A percentile compares a stretch with the other conserved stretches of the same genome.
Evolutionary conservation across 805 yeast species (phyloP).

Genomic region (Ogataea populi-albae): DNA sequence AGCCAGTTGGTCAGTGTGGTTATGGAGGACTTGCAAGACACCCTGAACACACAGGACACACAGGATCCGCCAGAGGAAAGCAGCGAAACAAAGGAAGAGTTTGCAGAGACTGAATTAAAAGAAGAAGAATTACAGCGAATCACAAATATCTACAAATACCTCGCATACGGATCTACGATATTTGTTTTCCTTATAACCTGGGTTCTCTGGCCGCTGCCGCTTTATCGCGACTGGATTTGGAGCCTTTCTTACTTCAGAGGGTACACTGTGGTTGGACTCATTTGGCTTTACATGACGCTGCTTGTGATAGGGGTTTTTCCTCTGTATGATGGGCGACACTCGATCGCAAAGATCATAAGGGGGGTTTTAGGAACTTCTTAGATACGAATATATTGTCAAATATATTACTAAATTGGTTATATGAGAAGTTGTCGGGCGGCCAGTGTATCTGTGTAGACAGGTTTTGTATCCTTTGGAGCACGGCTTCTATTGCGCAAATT

Average conservation of each 20-base stretch:
- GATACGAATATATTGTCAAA: no score
- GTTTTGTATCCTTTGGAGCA: constrained; percentile 1
- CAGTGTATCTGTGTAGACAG: constrained; percentile 2
- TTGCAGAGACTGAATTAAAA: constrained; percentile 1
- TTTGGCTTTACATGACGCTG: constrained; percentile 36
- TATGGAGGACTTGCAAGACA: constrained; percentile 8
- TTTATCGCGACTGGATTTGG: constrained; percentile 37
- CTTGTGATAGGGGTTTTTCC: no score
- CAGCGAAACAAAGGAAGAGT: neutral
- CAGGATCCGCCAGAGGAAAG: neutral
- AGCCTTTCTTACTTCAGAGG: constrained; percentile 33
- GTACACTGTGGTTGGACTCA: constrained; percentile 30
- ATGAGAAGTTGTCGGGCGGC: no score
- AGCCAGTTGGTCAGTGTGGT: constrained; percentile 11
- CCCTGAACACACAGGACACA: neutral
- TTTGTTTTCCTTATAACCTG: constrained; percentile 34
- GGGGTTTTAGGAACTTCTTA: no score
- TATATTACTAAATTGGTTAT: no score
- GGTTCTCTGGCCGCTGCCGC: constrained; percentile 40
- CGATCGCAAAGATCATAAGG: no score
- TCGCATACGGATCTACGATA: constrained; percentile 29
- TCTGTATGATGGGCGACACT: no score
- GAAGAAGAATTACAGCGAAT: constrained; percentile 6
- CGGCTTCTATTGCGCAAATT: neutral
- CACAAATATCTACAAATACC: constrained; percentile 21